A percentile compares a stretch with the other conserved stretches of the same genome.
phyloP scores from a whole-genome alignment of 768 basidiomycete species.

The Lentinus brumalis region DNA sequence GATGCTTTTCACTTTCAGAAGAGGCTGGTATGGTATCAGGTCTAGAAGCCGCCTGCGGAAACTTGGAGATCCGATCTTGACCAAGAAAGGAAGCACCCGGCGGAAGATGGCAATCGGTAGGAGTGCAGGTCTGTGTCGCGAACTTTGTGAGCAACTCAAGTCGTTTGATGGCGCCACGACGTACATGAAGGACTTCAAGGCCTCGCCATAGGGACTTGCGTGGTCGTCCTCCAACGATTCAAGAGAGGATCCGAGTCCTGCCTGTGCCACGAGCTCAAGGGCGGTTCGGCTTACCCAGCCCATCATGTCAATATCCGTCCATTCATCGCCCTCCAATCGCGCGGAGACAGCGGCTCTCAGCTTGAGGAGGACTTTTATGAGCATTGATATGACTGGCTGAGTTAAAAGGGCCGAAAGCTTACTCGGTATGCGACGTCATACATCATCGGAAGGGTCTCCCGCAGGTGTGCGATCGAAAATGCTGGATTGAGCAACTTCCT shows the following conservation, averaged over 20 bases:
- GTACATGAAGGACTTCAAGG: conserved; percentile 23
- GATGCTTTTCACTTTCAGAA: background rate
- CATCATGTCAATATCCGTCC: conserved; percentile 13
- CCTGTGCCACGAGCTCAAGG: conserved; percentile 21
- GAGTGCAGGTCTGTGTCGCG: background rate
- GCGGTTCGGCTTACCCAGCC: conserved; percentile 21
- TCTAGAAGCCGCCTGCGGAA: background rate
- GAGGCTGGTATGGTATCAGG: background rate
- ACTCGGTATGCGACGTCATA: conserved; percentile 20
- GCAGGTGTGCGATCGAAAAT: conserved; percentile 26
- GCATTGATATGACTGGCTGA: too few species aligned
- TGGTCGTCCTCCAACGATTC: conserved; percentile 14
- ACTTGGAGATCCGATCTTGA: background rate
- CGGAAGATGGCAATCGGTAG: background rate
- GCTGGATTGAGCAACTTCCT: conserved; percentile 24
- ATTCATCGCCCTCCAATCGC: background rate
- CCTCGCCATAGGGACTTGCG: conserved; percentile 15
- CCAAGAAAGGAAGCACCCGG: background rate
- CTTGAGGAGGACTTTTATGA: too few species aligned
- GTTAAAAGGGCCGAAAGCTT: background rate
- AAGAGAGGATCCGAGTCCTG: conserved; percentile 18
- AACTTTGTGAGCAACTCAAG: conserved; percentile 24
- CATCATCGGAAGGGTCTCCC: conserved; percentile 23
- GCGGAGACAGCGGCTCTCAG: background rate
- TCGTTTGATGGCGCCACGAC: background rate